These are phyloP conservation scores for Gossypium schwendimanii DNA, from an alignment of 441 rosid species.

Conservation along the genomic window DNA sequence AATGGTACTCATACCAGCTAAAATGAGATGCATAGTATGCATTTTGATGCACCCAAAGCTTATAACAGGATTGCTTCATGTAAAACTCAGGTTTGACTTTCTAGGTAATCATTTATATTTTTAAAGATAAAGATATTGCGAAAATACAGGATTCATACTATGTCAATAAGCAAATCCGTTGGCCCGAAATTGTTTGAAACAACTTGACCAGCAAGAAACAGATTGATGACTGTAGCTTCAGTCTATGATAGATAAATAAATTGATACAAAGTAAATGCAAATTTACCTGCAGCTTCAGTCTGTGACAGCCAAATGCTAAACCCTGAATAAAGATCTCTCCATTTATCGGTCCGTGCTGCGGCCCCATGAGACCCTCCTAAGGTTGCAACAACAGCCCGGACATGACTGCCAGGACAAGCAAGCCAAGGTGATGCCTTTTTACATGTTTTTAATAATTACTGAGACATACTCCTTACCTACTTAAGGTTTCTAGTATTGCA, in stretches of 20 bases:
- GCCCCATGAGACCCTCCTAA: conserved; percentile 78
- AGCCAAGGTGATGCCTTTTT: conserved; percentile 4
- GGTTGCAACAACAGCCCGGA: conserved; percentile 76
- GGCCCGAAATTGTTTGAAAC: background rate
- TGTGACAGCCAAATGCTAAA: conserved; percentile 79
- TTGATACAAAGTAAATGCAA: conserved; percentile 2
- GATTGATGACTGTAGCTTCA: background rate
- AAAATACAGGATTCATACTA: background rate
- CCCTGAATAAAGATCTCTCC: conserved; percentile 82
- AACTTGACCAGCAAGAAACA: background rate
- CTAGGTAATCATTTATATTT: background rate
- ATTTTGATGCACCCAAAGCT: background rate
- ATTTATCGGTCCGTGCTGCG: conserved; percentile 49
- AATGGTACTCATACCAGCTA: background rate
- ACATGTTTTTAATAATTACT: background rate
- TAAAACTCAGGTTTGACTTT: background rate
- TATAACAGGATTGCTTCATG: background rate
- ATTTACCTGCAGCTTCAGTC: conserved; percentile 66
- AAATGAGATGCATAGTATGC: background rate
- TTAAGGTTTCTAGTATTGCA: conserved; percentile 65
- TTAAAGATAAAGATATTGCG: background rate
- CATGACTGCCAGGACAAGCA: conserved; percentile 54
- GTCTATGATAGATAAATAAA: background rate
- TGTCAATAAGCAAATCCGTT: background rate
- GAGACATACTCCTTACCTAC: conserved; percentile 41